phyloP scores from a whole-genome alignment of 2,329 filamentous ascomycete genomes.

The Didymella keratinophila region DNA sequence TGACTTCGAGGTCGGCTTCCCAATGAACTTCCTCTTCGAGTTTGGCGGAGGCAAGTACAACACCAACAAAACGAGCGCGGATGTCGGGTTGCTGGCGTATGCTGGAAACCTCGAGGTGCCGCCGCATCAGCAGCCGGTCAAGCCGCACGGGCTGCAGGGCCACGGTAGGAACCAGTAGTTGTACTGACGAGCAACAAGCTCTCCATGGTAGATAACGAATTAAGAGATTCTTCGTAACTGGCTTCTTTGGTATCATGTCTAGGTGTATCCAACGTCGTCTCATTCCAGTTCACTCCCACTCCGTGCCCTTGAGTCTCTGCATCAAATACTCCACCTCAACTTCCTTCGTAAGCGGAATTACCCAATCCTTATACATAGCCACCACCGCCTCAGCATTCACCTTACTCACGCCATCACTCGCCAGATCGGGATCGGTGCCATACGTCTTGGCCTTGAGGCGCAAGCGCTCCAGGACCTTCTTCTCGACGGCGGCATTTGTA shows the following conservation, averaged over 20 bases:
- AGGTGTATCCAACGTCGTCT: background rate
- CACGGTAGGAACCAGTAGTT: conserved; percentile 18
- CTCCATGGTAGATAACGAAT: background rate
- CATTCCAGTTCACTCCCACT: conserved; percentile 49
- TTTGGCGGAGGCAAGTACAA: conserved; percentile 40
- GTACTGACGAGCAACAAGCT: background rate
- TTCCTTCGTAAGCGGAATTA: conserved; percentile 97
- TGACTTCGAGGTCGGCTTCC: conserved; percentile 66
- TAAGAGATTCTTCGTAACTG: too few species aligned
- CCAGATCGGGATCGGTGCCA: conserved; percentile 81
- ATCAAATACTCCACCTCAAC: conserved; percentile 98
- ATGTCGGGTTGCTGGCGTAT: conserved; percentile 40
- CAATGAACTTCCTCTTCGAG: conserved; percentile 55
- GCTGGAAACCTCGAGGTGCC: conserved; percentile 41
- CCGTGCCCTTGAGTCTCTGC: conserved; percentile 75
- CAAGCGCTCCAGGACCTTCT: conserved; percentile 87
- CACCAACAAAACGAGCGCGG: conserved; percentile 36
- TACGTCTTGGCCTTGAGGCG: conserved; percentile 91
- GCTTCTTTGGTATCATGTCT: background rate
- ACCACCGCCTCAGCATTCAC: conserved; percentile 82
- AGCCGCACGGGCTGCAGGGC: conserved; percentile 38
- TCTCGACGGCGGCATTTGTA: conserved; percentile 87
- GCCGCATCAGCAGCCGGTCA: conserved; percentile 33
- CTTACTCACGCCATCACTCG: conserved; percentile 70
- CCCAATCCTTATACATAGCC: conserved; percentile 69